Conservation (phyloP, 257 asterid species). For the Gynochthodes officinalis region DNA sequence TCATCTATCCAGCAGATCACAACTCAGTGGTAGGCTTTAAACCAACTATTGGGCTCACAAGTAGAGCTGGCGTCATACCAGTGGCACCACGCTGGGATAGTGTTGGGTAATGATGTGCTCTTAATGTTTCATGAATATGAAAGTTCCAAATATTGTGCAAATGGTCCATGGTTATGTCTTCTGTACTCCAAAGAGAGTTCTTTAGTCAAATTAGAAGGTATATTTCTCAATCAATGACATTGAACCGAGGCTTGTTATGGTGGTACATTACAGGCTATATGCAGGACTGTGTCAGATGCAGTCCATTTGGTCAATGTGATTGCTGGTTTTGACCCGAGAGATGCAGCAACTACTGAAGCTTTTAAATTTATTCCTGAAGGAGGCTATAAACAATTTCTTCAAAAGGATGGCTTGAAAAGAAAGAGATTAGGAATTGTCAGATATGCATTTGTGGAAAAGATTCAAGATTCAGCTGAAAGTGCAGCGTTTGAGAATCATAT, state of each 20-base stretch:
- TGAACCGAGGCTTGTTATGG: background rate
- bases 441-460: slow-evolving; percentile 37
- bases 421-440: slow-evolving; percentile 59
- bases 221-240: background rate
- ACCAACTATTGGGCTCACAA: slow-evolving; percentile 67
- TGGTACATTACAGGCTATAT: slow-evolving; percentile 33
- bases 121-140: background rate
- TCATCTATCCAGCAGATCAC: slow-evolving; percentile 54
- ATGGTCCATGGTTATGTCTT: background rate
- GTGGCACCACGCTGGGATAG: slow-evolving; percentile 58
- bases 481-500: slow-evolving; percentile 26
- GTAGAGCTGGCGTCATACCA: slow-evolving; percentile 68
- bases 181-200: background rate
- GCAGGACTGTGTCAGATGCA: slow-evolving; percentile 58
- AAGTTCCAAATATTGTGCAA: background rate
- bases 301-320: slow-evolving; percentile 52
- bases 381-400: slow-evolving; percentile 51
- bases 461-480: slow-evolving; percentile 20
- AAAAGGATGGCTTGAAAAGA: slow-evolving; percentile 37
- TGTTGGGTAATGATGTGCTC: slow-evolving; percentile 38
- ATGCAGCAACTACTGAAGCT: slow-evolving; percentile 38
- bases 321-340: slow-evolving; percentile 47
- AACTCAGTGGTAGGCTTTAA: slow-evolving; percentile 61
- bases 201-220: no score
- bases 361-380: slow-evolving; percentile 47